These are phyloP conservation scores for Vigna radiata DNA, from an alignment of 306 rosid species.

Conservation along the genomic window DNA sequence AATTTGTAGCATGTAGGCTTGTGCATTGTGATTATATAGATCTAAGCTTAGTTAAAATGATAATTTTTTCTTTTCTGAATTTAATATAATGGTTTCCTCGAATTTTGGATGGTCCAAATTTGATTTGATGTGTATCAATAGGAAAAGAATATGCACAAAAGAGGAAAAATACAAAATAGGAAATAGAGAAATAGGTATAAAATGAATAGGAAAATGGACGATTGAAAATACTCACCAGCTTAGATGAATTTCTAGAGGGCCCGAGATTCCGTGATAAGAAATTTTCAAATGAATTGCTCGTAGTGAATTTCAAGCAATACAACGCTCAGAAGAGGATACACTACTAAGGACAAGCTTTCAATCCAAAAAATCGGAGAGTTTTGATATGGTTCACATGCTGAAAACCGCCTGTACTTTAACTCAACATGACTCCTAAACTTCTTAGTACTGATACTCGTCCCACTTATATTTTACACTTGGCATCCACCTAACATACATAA, in stretches of 20 bases:
- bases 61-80: conserved; percentile 3
- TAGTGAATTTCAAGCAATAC: no score
- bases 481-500: no score
- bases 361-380: neutral
- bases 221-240: neutral
- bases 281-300: neutral
- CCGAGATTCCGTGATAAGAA: neutral
- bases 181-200: neutral
- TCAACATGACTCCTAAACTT: no score
- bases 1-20: conserved; percentile 11
- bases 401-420: neutral
- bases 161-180: conserved; percentile 1
- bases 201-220: conserved; percentile 1
- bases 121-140: neutral
- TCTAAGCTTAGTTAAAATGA: neutral
- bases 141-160: neutral
- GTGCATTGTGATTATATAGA: neutral
- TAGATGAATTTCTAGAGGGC: neutral
- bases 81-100: neutral
- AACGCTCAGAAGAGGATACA: no score
- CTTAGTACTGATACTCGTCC: no score
- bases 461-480: no score
- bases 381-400: neutral
- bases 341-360: neutral
- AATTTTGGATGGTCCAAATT: conserved; percentile 1